phyloP scores from a whole-genome alignment of 2,329 filamentous ascomycete species.

The Alternaria longipes region DNA sequence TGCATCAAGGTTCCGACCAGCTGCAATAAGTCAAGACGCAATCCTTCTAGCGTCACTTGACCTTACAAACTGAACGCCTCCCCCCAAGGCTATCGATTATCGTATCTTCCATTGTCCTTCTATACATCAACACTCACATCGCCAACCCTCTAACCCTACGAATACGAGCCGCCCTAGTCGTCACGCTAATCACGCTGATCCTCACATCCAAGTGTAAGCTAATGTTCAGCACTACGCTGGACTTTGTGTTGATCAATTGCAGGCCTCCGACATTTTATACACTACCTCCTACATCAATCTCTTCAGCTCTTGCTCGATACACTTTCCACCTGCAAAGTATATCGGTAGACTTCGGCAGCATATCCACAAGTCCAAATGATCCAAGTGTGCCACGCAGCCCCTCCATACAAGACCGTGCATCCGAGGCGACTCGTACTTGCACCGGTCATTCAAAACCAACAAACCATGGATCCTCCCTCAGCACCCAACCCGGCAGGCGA shows the following conservation, averaged over 20 bases:
- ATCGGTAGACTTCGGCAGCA: slow-evolving; percentile 39
- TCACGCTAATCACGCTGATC: slow-evolving; percentile 8
- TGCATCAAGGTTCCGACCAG: slow-evolving; percentile 31
- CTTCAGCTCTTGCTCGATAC: slow-evolving; percentile 13
- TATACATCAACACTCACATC: slow-evolving; percentile 11
- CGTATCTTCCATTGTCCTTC: slow-evolving; percentile 21
- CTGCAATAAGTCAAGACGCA: slow-evolving; percentile 32
- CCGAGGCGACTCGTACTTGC: slow-evolving; percentile 40
- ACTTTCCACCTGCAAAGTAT: slow-evolving; percentile 11
- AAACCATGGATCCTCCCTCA: slow-evolving; percentile 45
- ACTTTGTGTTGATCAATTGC: slow-evolving; percentile 5
- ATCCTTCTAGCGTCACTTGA: slow-evolving; percentile 43
- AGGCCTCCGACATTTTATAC: slow-evolving; percentile 1
- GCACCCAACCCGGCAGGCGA: slow-evolving; percentile 54
- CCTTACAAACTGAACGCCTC: slow-evolving; percentile 29
- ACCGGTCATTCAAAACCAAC: slow-evolving; percentile 30
- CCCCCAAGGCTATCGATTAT: slow-evolving; percentile 16
- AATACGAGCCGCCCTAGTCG: slow-evolving; percentile 5
- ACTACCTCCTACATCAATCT: neutral
- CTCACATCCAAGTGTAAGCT: slow-evolving; percentile 16
- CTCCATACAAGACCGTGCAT: slow-evolving; percentile 42
- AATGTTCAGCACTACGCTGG: neutral
- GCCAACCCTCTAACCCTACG: slow-evolving; percentile 1
- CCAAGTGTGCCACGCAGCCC: slow-evolving; percentile 44
- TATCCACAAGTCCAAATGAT: slow-evolving; percentile 40